These are phyloP conservation scores for Leccinum pachyderme DNA, from an alignment of 1,284 basidiomycete genomes.

Conservation along the genomic window DNA sequence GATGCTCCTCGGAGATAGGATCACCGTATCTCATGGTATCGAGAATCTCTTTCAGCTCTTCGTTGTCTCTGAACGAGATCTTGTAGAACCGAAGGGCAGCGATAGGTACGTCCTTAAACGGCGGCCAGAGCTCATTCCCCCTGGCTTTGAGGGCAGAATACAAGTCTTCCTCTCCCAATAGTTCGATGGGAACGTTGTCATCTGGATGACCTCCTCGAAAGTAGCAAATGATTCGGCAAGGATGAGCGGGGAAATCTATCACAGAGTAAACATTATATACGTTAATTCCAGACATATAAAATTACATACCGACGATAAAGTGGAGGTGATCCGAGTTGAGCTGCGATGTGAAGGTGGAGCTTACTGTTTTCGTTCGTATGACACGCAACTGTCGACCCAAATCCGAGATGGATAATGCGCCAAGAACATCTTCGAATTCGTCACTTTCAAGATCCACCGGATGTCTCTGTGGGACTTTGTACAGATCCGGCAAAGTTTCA, in stretches of 20 bases:
- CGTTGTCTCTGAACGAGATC: background rate
- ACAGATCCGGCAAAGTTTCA: background rate
- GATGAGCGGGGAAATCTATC: background rate
- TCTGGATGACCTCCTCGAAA: background rate
- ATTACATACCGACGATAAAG: background rate
- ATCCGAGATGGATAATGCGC: background rate
- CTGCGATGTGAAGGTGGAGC: background rate
- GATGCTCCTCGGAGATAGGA: too few species aligned
- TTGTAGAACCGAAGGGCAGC: background rate
- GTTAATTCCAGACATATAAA: background rate
- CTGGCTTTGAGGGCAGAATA: background rate
- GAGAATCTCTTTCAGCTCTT: background rate
- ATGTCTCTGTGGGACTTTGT: background rate
- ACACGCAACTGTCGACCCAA: background rate
- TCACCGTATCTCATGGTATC: background rate
- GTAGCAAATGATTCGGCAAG: background rate
- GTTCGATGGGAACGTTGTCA: background rate
- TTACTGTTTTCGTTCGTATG: background rate
- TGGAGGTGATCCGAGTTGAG: background rate
- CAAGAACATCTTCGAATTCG: background rate
- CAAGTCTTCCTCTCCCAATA: background rate
- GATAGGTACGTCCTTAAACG: background rate
- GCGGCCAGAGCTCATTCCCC: background rate
- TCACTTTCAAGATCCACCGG: background rate
- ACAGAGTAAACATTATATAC: background rate